phyloP scores from a whole-genome alignment of 495 filamentous ascomycete genomes.

The Aspergillus indologenus region DNA sequence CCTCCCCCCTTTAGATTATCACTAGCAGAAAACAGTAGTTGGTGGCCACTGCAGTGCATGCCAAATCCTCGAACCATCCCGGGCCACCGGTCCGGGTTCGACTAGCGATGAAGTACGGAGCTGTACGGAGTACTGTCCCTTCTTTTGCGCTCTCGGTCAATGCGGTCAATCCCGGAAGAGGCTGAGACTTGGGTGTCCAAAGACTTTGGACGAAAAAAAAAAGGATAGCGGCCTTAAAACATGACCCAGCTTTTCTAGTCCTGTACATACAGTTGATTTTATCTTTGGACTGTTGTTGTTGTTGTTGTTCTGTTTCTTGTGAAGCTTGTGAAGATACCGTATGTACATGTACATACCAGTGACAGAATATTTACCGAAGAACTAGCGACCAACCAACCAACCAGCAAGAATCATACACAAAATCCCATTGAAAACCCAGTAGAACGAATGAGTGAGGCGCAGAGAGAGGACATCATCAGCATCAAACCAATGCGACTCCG shows the following conservation, averaged over 20 bases:
- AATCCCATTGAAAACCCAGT: too few relatives aligned
- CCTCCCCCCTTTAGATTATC: neutral
- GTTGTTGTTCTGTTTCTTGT: too few relatives aligned
- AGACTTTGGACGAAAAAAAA: neutral
- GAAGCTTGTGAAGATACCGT: too few relatives aligned
- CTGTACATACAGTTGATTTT: too few relatives aligned
- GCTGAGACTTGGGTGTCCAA: neutral
- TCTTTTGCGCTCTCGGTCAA: neutral
- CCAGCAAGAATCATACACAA: too few relatives aligned
- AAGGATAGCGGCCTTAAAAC: neutral
- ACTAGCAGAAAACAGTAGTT: too few relatives aligned
- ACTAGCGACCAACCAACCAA: too few relatives aligned
- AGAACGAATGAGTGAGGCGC: neutral
- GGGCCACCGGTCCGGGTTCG: neutral
- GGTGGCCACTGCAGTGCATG: neutral
- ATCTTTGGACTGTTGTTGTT: neutral
- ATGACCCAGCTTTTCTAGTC: neutral
- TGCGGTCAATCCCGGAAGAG: neutral
- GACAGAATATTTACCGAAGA: neutral
- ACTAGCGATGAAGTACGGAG: neutral
- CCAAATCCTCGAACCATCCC: neutral
- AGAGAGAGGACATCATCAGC: neutral
- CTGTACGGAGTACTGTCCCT: neutral
- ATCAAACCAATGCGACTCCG: too few relatives aligned
- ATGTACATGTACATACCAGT: too few relatives aligned